Evolutionary conservation across 2,329 filamentous ascomycete species (phyloP), one percentile per base, ranked within the genome.

Genomic region (Aotearoamyces nothofagi): DNA sequence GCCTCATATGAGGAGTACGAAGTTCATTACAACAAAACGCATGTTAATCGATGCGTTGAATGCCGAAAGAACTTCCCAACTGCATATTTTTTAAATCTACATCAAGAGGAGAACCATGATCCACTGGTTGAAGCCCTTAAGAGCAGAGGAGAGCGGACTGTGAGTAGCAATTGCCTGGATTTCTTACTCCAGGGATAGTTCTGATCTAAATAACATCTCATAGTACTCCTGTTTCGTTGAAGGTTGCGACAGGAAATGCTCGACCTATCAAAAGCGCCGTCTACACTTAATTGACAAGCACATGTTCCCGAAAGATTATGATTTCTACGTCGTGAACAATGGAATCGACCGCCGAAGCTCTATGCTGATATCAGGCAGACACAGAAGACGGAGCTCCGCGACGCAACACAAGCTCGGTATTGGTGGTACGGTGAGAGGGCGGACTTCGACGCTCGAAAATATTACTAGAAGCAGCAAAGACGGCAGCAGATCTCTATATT

Each of bases 211-310:
- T 15, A n/a, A 22, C n/a, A 26, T 25, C 24, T 17, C 15, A 9
- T 34, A 90, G 73, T 94, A 78, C 53, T 74, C 71, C 4, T 98
- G 90, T 56, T 92, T 96, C 45, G 74, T 94, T 5, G 79, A 93
- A 46, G 75, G 66, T 27, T 98, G 90, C 52, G 81, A 90, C 34
- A 70, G 79, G 39, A 75, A 83, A 49, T 94, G 86, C 55, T 72
- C 69, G 31, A 84, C 80, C 4, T 74, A 78, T 16, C 74, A 81
- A 45, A 96, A 93, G 54, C 70, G 90, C 24, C 68, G 81, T 17
- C 70, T 82, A 50, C 87, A 98, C 58, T 63, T 93, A 39, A 82
- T 93, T 40, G 86, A 93, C 59, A 94, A 93, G 56, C 90, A 98
- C 53, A 67, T 77, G 56, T 98, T 90, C 47, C 87, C 86, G 8